These are phyloP conservation scores for Athelia sp. DNA, from an alignment of 1,284 basidiomycete genomes.

Conservation along the genomic window DNA sequence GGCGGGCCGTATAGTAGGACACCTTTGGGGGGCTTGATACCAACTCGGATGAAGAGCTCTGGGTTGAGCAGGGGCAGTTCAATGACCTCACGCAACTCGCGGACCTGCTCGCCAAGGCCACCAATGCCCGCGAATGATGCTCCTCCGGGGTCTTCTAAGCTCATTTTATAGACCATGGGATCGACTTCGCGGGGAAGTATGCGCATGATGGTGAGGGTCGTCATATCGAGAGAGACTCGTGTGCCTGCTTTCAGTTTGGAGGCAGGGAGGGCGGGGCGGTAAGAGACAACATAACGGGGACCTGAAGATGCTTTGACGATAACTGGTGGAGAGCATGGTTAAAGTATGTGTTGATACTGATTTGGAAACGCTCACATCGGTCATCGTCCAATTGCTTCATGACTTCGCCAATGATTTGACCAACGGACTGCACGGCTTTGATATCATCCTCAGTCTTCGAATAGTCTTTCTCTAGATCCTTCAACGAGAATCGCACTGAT, in stretches of 20 bases:
- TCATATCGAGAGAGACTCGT: conserved; percentile 99
- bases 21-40: conserved; percentile 95
- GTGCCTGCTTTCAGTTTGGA: conserved; percentile 92
- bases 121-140: conserved; percentile 97
- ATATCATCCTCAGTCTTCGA: conserved; percentile 99
- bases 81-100: conserved; percentile 95
- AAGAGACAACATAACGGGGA: conserved; percentile 98
- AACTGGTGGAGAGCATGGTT: conserved; percentile 44
- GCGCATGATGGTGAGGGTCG: conserved; percentile 98
- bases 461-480: conserved; percentile 85
- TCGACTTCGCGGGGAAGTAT: conserved; percentile 98
- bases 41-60: conserved; percentile 92
- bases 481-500: conserved; percentile 77
- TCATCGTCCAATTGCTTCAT: conserved; percentile 99
- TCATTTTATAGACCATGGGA: conserved; percentile 99
- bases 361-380: conserved; percentile 67
- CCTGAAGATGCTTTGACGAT: conserved; percentile 99
- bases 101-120: conserved; percentile 92
- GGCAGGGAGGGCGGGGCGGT: conserved; percentile 88
- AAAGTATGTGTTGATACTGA: conserved; percentile 4
- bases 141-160: conserved; percentile 93
- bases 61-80: conserved; percentile 95
- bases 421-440: conserved; percentile 97
- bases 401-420: conserved; percentile 98
- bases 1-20: conserved; percentile 92